These are phyloP conservation scores for Trametes punicea DNA, from an alignment of 768 basidiomycete species.

Conservation along the genomic window DNA sequence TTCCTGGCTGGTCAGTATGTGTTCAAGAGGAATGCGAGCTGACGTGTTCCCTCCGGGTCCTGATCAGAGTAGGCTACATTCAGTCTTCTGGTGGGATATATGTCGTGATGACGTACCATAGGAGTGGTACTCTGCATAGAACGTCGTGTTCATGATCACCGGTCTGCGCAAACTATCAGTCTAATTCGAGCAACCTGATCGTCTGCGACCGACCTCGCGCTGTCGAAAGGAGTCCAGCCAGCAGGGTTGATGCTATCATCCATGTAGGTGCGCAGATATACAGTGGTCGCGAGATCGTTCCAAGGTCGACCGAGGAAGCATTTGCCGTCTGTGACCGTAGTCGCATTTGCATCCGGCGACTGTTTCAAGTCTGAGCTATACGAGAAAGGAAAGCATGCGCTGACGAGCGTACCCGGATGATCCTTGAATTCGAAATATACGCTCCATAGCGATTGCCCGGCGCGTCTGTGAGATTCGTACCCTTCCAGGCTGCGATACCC, in stretches of 20 bases:
- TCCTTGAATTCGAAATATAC: slow-evolving; percentile 51
- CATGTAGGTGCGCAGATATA: slow-evolving; percentile 56
- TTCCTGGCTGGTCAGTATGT: slow-evolving; percentile 41
- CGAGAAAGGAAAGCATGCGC: slow-evolving; percentile 18
- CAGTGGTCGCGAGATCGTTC: slow-evolving; percentile 55
- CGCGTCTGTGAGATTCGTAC: slow-evolving; percentile 50
- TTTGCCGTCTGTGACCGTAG: slow-evolving; percentile 38
- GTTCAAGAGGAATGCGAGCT: slow-evolving; percentile 43
- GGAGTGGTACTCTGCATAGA: slow-evolving; percentile 57
- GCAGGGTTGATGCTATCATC: slow-evolving; percentile 49
- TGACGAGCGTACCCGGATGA: slow-evolving; percentile 42
- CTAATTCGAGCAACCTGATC: neutral
- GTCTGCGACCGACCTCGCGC: slow-evolving; percentile 35
- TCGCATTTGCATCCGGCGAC: slow-evolving; percentile 59
- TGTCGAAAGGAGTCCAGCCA: slow-evolving; percentile 50
- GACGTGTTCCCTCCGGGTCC: slow-evolving; percentile 53
- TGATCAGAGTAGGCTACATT: slow-evolving; percentile 25
- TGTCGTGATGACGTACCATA: slow-evolving; percentile 34
- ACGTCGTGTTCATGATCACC: slow-evolving; percentile 49
- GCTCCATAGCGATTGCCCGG: slow-evolving; percentile 52
- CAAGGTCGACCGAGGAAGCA: slow-evolving; percentile 67
- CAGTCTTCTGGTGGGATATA: too few relatives aligned
- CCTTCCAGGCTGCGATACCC: slow-evolving; percentile 63
- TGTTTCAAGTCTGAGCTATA: slow-evolving; percentile 18
- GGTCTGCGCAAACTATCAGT: slow-evolving; percentile 30